phyloP scores from a whole-genome alignment of 2,329 filamentous ascomycete species.

The Phialemonium atrogriseum region DNA sequence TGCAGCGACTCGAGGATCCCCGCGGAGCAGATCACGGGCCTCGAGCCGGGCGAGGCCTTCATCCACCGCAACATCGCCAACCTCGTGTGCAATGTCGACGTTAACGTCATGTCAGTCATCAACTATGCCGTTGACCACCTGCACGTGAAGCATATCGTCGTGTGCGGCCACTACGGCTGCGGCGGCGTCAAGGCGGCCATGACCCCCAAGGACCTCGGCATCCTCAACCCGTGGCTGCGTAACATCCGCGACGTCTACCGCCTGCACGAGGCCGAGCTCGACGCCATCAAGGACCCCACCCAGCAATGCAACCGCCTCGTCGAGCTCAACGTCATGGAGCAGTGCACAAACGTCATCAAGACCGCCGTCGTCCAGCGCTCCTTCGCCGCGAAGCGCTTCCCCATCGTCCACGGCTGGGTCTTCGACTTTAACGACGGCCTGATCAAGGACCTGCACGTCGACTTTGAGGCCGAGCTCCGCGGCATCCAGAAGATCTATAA shows the following conservation, averaged over 20 bases:
- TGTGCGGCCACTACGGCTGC: slow-evolving; percentile 74
- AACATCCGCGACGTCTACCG: slow-evolving; percentile 70
- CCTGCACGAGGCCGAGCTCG: slow-evolving; percentile 62
- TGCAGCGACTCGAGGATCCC: slow-evolving; percentile 87
- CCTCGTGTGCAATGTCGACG: slow-evolving; percentile 69
- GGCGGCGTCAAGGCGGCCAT: slow-evolving; percentile 69
- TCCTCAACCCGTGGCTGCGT: slow-evolving; percentile 66
- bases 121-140: slow-evolving; percentile 79
- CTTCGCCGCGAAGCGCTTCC: slow-evolving; percentile 54
- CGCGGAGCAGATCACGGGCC: slow-evolving; percentile 78
- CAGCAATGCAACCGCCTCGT: slow-evolving; percentile 63
- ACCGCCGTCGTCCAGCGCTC: slow-evolving; percentile 71
- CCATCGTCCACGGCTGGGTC: slow-evolving; percentile 67
- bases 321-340: slow-evolving; percentile 75
- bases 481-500: slow-evolving; percentile 55
- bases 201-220: slow-evolving; percentile 60
- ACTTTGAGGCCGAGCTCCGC: slow-evolving; percentile 42
- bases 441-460: slow-evolving; percentile 51
- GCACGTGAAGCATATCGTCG: slow-evolving; percentile 71
- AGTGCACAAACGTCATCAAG: slow-evolving; percentile 71
- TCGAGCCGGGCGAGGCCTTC: slow-evolving; percentile 85
- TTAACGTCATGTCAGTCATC: slow-evolving; percentile 74
- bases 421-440: slow-evolving; percentile 62
- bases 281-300: slow-evolving; percentile 48
- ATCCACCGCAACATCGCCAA: slow-evolving; percentile 96